phyloP scores from a whole-genome alignment of 257 asterid genomes.

The Nicotiana benthamiana region DNA sequence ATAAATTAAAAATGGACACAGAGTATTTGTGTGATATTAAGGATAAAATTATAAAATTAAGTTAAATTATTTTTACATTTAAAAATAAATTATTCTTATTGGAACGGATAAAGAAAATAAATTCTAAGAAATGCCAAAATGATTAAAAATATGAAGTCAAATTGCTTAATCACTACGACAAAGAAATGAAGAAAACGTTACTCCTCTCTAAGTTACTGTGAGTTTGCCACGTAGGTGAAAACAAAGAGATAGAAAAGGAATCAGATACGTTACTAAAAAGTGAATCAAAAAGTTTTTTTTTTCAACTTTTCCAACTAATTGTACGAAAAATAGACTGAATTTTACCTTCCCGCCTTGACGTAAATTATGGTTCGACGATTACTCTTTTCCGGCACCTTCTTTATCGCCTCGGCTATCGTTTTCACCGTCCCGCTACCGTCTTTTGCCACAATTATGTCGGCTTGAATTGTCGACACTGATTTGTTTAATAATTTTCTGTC shows the following conservation, averaged over 20 bases:
- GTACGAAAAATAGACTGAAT: background rate
- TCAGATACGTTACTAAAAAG: constrained; percentile 15
- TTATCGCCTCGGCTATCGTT: constrained; percentile 82
- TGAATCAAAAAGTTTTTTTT: background rate
- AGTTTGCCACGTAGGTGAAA: background rate
- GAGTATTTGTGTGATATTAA: too few species aligned
- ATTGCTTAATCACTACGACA: background rate
- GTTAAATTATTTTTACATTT: too few species aligned
- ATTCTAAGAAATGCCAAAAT: background rate
- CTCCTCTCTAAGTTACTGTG: background rate
- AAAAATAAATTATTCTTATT: too few species aligned
- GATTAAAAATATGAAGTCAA: background rate
- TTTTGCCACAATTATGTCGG: constrained; percentile 58
- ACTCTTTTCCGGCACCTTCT: constrained; percentile 71
- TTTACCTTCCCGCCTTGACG: constrained; percentile 97
- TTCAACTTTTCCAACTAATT: background rate
- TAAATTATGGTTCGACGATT: constrained; percentile 63
- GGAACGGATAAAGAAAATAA: too few species aligned
- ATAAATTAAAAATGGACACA: too few species aligned
- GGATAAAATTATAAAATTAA: too few species aligned
- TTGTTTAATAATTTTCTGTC: constrained; percentile 52
- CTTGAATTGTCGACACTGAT: constrained; percentile 45
- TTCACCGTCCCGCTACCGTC: constrained; percentile 79
- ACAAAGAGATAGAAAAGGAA: background rate
- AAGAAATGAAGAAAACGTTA: background rate